phyloP scores from a whole-genome alignment of 1,139 yeast species.

The Protomyces inundatus region DNA sequence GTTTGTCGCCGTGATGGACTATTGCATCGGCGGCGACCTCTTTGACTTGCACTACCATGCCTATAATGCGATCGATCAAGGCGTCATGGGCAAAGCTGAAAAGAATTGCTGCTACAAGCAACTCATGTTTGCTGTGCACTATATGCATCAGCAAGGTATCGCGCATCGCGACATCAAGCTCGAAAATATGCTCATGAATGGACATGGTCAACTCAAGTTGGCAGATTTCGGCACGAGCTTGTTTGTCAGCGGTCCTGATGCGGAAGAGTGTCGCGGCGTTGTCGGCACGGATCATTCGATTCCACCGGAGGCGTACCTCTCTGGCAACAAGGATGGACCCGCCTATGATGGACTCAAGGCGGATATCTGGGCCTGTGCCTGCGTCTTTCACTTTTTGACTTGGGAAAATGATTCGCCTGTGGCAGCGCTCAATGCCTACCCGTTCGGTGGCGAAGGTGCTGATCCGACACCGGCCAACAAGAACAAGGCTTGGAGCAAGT shows the following conservation, averaged over 20 bases:
- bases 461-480: constrained; percentile 33
- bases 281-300: constrained; percentile 77
- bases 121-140: constrained; percentile 65
- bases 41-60: constrained; percentile 51
- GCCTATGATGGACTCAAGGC: constrained; percentile 76
- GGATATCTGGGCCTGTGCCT: constrained; percentile 81
- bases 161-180: constrained; percentile 73
- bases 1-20: constrained; percentile 87
- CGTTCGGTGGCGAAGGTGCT: constrained; percentile 37
- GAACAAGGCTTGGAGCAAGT: constrained; percentile 33
- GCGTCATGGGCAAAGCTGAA: constrained; percentile 43
- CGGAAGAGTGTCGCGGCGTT: constrained; percentile 28
- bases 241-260: constrained; percentile 46
- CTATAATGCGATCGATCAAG: constrained; percentile 31
- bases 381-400: constrained; percentile 87
- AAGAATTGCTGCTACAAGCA: constrained; percentile 63
- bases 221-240: constrained; percentile 69
- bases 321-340: constrained; percentile 35
- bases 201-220: constrained; percentile 63
- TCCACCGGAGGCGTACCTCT: constrained; percentile 71
- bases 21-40: constrained; percentile 90
- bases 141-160: constrained; percentile 64
- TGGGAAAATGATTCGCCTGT: constrained; percentile 22
- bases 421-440: constrained; percentile 37
- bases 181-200: constrained; percentile 60